Base-by-base conservation (phyloP, 371 early-diverging fungal genomes). In the Batkoa obscura region DNA sequence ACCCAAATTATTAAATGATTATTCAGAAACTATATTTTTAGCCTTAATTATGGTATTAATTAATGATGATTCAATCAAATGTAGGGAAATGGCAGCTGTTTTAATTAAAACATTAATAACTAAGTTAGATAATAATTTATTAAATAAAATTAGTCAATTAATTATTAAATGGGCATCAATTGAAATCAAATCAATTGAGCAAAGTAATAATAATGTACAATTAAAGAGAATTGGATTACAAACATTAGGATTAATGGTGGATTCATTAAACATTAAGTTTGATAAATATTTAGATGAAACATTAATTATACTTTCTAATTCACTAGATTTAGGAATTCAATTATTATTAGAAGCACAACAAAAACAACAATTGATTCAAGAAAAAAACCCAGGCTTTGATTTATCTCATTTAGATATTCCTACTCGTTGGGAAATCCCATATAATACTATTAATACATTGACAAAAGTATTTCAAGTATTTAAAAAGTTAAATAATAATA, bases 1-100 rank as follows among this genome's bases (percentile, higher is more conserved):
- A 32, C 81, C 80, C 43, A 78, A 79, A 2, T 62, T 86, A 4
- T 59, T 92, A 47, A 69, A 70, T 59, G 84, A 84, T 37, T 88
- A 78, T 50, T 67, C 75, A 0, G 90, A 94, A 58, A 66, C 85
- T 49, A 75, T 93, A 58, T 87, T 94, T 63, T 50, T 94, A 59
- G 81, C 83, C 0, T 60, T 96, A 55, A 83, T 85, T 2, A 75
- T 88, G 73, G 73, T 74, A 9, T 71, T 94, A 2, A 81, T 89
- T 43, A 90, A 90, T 53, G 95, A 96, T 55, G 90, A 88, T 12
- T 83, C 87, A 15, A 61, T 76, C 38, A 82, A 84, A 60, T 94
- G 95, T 59, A 78, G 92, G 36, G 86, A 84, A 66, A 86, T 90
- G 83, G 73, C 90, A 0, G 87, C 79, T 32, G 69, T 70, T 9